Conservation (phyloP, 768 basidiomycete species). For the Lactifluus volemus region DNA sequence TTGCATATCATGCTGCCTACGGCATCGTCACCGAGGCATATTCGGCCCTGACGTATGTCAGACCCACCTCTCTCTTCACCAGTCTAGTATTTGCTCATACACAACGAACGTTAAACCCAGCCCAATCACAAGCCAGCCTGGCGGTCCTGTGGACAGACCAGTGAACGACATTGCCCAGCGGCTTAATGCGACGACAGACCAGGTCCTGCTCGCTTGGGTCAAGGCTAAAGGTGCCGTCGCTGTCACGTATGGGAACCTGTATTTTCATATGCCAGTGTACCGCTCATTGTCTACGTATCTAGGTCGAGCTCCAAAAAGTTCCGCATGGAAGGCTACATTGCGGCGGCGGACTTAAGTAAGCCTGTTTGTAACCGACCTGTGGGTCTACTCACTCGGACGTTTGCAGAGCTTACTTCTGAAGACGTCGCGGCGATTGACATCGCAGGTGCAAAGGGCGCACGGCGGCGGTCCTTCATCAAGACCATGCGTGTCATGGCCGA, state of each 20-base stretch:
- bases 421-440: slow-evolving; percentile 50
- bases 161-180: slow-evolving; percentile 44
- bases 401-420: slow-evolving; percentile 38
- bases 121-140: slow-evolving; percentile 49
- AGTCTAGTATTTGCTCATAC: neutral
- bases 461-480: slow-evolving; percentile 1
- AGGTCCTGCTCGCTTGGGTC: slow-evolving; percentile 65
- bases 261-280: neutral
- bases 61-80: neutral
- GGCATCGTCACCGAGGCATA: slow-evolving; percentile 67
- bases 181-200: slow-evolving; percentile 47
- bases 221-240: slow-evolving; percentile 59
- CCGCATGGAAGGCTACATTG: slow-evolving; percentile 59
- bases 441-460: slow-evolving; percentile 40
- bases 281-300: neutral
- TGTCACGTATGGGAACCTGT: slow-evolving; percentile 40
- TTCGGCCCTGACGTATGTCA: slow-evolving; percentile 49
- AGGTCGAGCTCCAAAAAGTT: slow-evolving; percentile 59
- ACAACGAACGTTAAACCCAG: slow-evolving; percentile 26
- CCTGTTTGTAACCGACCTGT: neutral
- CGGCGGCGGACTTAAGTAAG: slow-evolving; percentile 56
- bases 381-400: neutral
- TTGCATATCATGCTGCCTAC: slow-evolving; percentile 49
- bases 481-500: neutral
- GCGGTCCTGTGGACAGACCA: slow-evolving; percentile 57